Evolutionary conservation across 1,284 basidiomycete species (phyloP).

Genomic region (Somion occarium): DNA sequence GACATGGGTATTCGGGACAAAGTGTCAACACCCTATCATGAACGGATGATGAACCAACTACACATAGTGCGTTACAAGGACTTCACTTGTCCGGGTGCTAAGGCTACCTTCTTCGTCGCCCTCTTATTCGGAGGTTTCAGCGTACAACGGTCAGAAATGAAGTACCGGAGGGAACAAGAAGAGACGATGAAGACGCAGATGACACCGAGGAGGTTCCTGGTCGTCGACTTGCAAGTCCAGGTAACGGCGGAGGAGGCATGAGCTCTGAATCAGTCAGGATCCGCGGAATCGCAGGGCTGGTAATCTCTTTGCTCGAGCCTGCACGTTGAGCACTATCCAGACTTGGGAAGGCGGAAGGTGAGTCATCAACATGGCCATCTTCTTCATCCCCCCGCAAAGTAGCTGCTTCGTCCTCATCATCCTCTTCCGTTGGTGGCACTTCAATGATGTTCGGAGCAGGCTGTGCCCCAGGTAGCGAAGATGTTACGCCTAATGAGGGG

Average conservation of each 20-base stretch:
- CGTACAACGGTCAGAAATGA: constrained; percentile 54
- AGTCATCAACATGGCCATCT: constrained; percentile 58
- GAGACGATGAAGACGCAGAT: constrained; percentile 16
- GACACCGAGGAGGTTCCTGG: constrained; percentile 27
- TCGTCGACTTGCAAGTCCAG: constrained; percentile 40
- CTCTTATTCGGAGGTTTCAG: constrained; percentile 50
- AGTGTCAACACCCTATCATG: constrained; percentile 60
- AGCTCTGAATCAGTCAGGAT: constrained; percentile 50
- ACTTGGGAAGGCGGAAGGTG: constrained; percentile 81
- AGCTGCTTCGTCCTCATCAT: constrained; percentile 47
- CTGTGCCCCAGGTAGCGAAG: neutral
- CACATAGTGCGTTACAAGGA: too few relatives aligned
- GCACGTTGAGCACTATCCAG: constrained; percentile 79
- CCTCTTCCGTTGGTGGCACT: constrained; percentile 24
- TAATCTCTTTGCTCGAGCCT: constrained; percentile 8
- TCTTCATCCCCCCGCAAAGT: constrained; percentile 36
- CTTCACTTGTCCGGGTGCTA: constrained; percentile 78
- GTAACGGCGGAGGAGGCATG: constrained; percentile 72
- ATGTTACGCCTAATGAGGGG: neutral
- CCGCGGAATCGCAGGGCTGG: constrained; percentile 28
- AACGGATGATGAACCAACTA: too few relatives aligned
- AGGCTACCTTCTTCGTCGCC: constrained; percentile 73
- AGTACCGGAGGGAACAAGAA: constrained; percentile 30
- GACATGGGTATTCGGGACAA: constrained; percentile 79
- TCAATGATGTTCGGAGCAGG: neutral